A percentile compares a stretch with the other conserved stretches of the same genome.
phyloP scores from a whole-genome alignment of 2,329 filamentous ascomycete genomes.

The Sporothrix inflata region DNA sequence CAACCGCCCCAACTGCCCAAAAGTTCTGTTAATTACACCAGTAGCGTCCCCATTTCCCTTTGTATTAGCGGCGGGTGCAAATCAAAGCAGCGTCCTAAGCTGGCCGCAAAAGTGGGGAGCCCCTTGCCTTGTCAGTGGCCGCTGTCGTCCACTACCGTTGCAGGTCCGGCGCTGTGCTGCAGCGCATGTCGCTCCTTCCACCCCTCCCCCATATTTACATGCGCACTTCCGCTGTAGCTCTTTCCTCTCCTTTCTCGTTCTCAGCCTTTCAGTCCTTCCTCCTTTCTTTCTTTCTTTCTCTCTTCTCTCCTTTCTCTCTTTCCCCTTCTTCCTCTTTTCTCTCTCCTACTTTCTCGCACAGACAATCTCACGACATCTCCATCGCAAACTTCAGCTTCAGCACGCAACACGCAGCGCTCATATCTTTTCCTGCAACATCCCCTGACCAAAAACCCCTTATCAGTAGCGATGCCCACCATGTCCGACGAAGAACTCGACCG shows the following conservation, averaged over 20 bases:
- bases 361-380: not conserved
- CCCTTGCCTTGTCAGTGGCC: conserved; percentile 14
- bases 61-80: conserved; percentile 26
- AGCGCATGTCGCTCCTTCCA: not conserved
- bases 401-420: not conserved
- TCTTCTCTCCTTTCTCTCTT: not conserved
- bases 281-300: not conserved
- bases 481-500: conserved; percentile 73
- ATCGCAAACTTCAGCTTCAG: not conserved
- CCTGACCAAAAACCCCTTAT: conserved; percentile 8
- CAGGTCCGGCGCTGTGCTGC: not conserved
- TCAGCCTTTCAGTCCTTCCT: not conserved
- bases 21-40: not conserved
- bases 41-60: conserved; percentile 22
- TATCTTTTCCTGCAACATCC: not conserved
- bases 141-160: not conserved
- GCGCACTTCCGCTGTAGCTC: not conserved
- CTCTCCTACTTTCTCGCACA: not conserved
- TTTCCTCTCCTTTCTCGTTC: conserved; percentile 1
- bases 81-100: conserved; percentile 18
- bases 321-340: not conserved
- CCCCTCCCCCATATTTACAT: conserved; percentile 23
- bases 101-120: conserved; percentile 23
- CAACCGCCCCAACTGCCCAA: not conserved
- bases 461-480: conserved; percentile 30